These are phyloP conservation scores for Fusarium fracticaudum DNA, from an alignment of 2,329 filamentous ascomycete genomes.

Conservation along the genomic window DNA sequence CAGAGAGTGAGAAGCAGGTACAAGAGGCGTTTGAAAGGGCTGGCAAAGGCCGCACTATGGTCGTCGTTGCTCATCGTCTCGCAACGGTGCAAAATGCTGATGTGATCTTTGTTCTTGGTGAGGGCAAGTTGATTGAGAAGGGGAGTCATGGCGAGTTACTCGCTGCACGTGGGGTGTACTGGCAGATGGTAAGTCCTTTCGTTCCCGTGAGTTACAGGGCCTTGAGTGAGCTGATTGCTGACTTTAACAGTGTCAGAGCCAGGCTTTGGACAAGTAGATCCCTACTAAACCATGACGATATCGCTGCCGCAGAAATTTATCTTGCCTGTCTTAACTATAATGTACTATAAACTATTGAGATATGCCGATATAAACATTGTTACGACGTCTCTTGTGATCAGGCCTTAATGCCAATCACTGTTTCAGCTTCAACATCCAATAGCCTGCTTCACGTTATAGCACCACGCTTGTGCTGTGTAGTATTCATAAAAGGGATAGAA, in stretches of 20 bases:
- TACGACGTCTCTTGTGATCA: no score
- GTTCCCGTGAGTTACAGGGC: fast-evolving
- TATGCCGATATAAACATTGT: neutral
- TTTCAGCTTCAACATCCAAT: neutral
- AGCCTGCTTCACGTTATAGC: fast-evolving
- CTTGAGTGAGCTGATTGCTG: neutral
- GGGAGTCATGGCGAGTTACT: neutral
- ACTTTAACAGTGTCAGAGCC: neutral
- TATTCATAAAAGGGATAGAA: fast-evolving
- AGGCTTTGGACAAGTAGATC: neutral
- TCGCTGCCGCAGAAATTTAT: no score
- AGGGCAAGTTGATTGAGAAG: slow-evolving; percentile 7
- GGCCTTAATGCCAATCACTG: neutral
- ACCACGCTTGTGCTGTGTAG: fast-evolving
- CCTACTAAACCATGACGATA: fast-evolving
- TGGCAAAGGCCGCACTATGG: slow-evolving; percentile 68
- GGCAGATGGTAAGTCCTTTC: neutral
- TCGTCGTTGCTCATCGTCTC: slow-evolving; percentile 81
- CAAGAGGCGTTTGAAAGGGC: slow-evolving; percentile 74
- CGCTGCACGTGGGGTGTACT: neutral
- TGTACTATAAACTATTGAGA: no score
- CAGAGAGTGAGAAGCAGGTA: slow-evolving; percentile 68
- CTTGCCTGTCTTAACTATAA: no score
- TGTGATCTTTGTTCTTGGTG: slow-evolving; percentile 72
- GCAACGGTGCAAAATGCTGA: slow-evolving; percentile 82